Evolutionary conservation across 2,329 filamentous ascomycete species (phyloP), one percentile per base, ranked within the genome.

Genomic region (Pseudocercospora vitis): DNA sequence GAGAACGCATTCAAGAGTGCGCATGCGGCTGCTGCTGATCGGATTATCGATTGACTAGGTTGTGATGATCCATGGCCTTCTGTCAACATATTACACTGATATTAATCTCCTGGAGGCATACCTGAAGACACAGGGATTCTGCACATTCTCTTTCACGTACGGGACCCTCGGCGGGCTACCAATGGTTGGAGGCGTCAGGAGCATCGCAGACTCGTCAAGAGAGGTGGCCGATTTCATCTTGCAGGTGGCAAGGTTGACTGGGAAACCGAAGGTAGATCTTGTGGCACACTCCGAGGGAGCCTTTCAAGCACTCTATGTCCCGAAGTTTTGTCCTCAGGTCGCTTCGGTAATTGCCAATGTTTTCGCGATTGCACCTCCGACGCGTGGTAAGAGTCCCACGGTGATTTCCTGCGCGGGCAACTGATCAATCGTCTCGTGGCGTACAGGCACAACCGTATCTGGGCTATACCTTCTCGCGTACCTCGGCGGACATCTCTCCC

Each of bases 281-380:
- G 47, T 55, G 18, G 40, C 23, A 3, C 52, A 55, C 16, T 55
- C 47, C 6, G 52, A 55, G 37, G 52, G 52, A 21, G 52, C 32
- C 2, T 47, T 55, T n/a, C 23, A 47, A 44, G 8, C 39, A 14
- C 48, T 55, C 2, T 55, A 50, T 21, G 47, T 55, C n/a, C 48
- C 52, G 28, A 55, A 55, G 21, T 55, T 55, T 33, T 50, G 48
- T 35, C 48, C 47, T 14, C 18, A 47, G 19, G 24, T 55, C 7
- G 19, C 26, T 16, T 28, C 48, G 4, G 28, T 50, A 23, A 47
- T 51, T 14, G 18, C 24, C 9, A 49, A 50, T 6, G 18, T 55
- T n/a, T 11, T 55, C 31, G 47, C 52, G 2, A 33, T 55, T 16
- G 47, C 21, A 6, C 52, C 52, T 6, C 52, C 52, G 2, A 55